Percentiles rank a stretch among this genome's conserved stretches.
Evolutionary conservation across 805 yeast species (phyloP).

Genomic region (Wickerhamomyces rabaulensis): DNA sequence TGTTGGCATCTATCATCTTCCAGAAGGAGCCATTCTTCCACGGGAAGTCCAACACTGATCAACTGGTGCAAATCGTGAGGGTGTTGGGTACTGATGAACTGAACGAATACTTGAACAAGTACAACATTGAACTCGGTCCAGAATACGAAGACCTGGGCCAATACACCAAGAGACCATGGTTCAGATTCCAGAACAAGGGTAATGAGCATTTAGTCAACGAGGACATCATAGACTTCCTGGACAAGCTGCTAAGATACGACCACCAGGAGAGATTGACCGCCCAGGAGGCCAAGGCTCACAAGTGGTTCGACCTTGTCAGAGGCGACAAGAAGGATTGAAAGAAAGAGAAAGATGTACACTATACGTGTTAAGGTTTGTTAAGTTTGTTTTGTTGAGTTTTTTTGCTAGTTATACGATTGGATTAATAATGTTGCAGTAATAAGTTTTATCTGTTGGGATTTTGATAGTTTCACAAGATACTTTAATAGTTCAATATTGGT

Average conservation of each 20-base stretch:
- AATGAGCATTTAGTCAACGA: constrained; percentile 48
- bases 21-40: constrained; percentile 90
- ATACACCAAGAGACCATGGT: constrained; percentile 65
- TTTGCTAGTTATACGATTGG: background rate
- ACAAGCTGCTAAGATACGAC: constrained; percentile 70
- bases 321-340: background rate
- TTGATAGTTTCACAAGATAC: background rate
- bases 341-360: too few relatives aligned
- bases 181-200: constrained; percentile 48
- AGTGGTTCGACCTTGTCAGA: constrained; percentile 40
- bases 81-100: constrained; percentile 83
- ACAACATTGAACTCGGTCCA: constrained; percentile 61
- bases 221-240: constrained; percentile 64
- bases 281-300: constrained; percentile 78
- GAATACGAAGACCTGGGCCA: constrained; percentile 78
- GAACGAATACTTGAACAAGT: constrained; percentile 58
- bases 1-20: constrained; percentile 84
- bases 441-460: background rate
- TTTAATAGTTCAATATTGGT: background rate
- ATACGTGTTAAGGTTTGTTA: too few relatives aligned
- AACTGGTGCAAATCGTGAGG: constrained; percentile 82
- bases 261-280: constrained; percentile 89
- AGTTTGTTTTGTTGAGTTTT: background rate
- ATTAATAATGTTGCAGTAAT: background rate
- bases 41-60: constrained; percentile 88